These are phyloP conservation scores for Murraya koenigii DNA, from an alignment of 345 rosid species.

Conservation along the genomic window DNA sequence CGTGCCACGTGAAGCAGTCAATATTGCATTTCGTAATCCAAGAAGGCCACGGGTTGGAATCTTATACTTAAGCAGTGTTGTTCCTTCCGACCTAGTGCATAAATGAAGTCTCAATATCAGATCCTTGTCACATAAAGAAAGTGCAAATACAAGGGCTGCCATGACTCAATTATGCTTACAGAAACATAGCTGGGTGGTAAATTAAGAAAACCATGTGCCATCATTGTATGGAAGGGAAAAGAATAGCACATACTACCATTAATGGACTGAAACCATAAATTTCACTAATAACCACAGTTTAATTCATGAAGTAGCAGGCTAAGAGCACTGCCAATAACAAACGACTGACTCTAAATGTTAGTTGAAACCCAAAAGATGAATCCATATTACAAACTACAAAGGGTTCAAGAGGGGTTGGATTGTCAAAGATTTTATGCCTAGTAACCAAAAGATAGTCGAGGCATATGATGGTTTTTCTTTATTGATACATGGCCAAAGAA, in stretches of 20 bases:
- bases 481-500: not conserved
- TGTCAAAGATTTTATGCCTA: not conserved
- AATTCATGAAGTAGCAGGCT: not conserved
- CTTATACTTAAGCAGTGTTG: slow-evolving; percentile 70
- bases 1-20: slow-evolving; percentile 97
- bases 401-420: not conserved
- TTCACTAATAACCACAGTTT: not conserved
- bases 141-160: slow-evolving; percentile 7
- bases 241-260: not conserved
- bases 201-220: not conserved
- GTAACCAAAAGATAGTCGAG: not conserved
- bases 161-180: not conserved
- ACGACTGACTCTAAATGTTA: not conserved
- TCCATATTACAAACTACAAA: not conserved
- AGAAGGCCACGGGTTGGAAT: slow-evolving; percentile 98
- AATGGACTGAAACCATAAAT: not conserved
- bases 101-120: slow-evolving; percentile 2
- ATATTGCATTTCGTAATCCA: slow-evolving; percentile 91
- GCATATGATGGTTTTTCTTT: not conserved
- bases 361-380: not conserved
- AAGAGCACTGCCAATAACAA: not conserved
- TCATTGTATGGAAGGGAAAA: not conserved
- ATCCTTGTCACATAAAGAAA: not conserved
- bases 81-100: slow-evolving; percentile 75
- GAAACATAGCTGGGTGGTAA: not conserved